These are phyloP conservation scores for Colletotrichum coccodes DNA, from an alignment of 2,329 filamentous ascomycete genomes.

Conservation along the genomic window DNA sequence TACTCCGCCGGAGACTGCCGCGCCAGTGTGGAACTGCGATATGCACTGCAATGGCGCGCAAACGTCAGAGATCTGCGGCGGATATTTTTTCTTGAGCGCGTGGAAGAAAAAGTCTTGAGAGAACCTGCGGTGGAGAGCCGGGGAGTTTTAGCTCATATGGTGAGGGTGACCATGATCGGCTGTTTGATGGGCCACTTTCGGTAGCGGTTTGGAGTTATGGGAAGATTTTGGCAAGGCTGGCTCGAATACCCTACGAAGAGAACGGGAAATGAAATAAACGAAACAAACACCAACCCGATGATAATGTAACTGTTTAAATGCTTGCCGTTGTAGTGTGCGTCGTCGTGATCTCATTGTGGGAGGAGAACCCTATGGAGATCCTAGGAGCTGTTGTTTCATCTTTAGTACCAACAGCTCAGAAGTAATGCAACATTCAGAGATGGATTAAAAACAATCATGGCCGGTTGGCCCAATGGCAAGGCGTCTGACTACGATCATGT, in stretches of 20 bases:
- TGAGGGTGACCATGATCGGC: no score
- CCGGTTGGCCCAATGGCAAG: conserved; percentile 51
- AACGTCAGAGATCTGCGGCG: conserved; percentile 21
- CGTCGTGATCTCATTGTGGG: not conserved
- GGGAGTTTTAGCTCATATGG: no score
- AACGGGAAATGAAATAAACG: not conserved
- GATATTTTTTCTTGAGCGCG: conserved; percentile 15
- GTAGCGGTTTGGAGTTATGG: not conserved
- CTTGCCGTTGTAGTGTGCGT: not conserved
- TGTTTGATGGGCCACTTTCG: no score
- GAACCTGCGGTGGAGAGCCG: no score
- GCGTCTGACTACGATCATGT: conserved; percentile 51
- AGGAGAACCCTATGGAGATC: not conserved
- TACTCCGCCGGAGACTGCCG: not conserved
- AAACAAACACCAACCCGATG: not conserved
- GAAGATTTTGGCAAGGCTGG: not conserved
- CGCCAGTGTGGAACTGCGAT: conserved; percentile 22
- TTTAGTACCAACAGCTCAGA: fast-evolving
- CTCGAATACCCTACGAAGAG: not conserved
- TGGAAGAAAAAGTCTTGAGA: conserved; percentile 17
- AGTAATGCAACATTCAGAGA: not conserved
- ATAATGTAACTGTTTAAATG: not conserved
- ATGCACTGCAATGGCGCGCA: conserved; percentile 20
- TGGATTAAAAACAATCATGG: conserved; percentile 4
- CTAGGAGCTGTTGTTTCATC: no score